phyloP scores from a whole-genome alignment of 2,329 filamentous ascomycete genomes.

The Claviceps lovelessii region DNA sequence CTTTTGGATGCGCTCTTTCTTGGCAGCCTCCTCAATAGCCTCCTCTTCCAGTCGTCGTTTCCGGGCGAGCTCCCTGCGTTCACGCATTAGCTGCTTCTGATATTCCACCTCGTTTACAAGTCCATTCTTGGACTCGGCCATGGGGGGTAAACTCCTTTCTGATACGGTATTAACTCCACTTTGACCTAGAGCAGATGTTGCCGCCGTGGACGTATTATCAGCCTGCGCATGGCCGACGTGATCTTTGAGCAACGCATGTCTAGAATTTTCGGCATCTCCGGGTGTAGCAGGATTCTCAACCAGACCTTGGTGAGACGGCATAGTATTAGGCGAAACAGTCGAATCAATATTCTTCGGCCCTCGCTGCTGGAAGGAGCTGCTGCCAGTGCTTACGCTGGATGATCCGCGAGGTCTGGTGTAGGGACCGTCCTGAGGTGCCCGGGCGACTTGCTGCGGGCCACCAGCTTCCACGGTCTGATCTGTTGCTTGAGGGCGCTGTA shows the following conservation, averaged over 20 bases:
- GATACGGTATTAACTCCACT: slow-evolving; percentile 15
- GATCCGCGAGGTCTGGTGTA: slow-evolving; percentile 71
- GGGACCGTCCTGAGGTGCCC: slow-evolving; percentile 49
- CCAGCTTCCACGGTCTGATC: slow-evolving; percentile 70
- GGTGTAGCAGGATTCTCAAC: slow-evolving; percentile 38
- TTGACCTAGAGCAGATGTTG: slow-evolving; percentile 26
- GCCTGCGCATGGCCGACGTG: slow-evolving; percentile 14
- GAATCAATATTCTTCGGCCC: slow-evolving; percentile 29
- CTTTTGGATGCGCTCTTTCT: slow-evolving; percentile 53
- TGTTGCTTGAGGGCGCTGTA: slow-evolving; percentile 56
- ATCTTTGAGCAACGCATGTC: slow-evolving; percentile 14
- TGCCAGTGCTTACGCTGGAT: slow-evolving; percentile 82
- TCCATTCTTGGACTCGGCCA: slow-evolving; percentile 15
- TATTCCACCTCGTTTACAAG: slow-evolving; percentile 43
- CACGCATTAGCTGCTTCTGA: slow-evolving; percentile 60
- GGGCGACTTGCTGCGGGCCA: slow-evolving; percentile 68
- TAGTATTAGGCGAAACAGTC: slow-evolving; percentile 26
- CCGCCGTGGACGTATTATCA: slow-evolving; percentile 28
- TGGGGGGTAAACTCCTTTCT: slow-evolving; percentile 18
- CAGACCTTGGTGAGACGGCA: slow-evolving; percentile 35
- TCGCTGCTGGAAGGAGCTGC: slow-evolving; percentile 53
- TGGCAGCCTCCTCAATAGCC: slow-evolving; percentile 57
- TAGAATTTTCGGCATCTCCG: slow-evolving; percentile 1
- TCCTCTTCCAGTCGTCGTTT: slow-evolving; percentile 55
- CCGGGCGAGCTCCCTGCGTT: slow-evolving; percentile 54